phyloP scores from a whole-genome alignment of 306 rosid genomes.

The Luffa aegyptiaca region DNA sequence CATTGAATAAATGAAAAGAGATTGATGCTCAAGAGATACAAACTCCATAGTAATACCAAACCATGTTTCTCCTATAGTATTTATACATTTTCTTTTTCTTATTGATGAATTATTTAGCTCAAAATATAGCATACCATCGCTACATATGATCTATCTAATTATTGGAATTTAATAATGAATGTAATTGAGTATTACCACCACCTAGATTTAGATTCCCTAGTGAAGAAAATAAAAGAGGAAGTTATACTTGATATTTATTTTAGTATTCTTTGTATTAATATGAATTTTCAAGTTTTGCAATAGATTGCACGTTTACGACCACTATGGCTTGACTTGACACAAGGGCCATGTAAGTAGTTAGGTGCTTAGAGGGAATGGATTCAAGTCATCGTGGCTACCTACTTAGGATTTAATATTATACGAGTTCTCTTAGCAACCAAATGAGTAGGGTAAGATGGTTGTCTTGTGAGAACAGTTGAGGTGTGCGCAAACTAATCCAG shows the following conservation, averaged over 20 bases:
- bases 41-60: neutral
- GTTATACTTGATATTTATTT: neutral
- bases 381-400: too few relatives aligned
- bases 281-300: neutral
- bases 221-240: neutral
- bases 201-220: neutral
- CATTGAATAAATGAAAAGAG: too few relatives aligned
- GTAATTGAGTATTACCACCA: neutral
- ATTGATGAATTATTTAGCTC: neutral
- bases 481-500: too few relatives aligned
- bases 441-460: too few relatives aligned
- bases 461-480: too few relatives aligned
- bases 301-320: neutral
- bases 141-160: neutral
- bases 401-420: too few relatives aligned
- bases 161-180: neutral
- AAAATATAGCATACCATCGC: neutral
- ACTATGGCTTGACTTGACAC: too few relatives aligned
- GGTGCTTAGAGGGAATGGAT: too few relatives aligned
- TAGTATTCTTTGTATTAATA: neutral
- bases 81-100: neutral
- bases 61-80: neutral
- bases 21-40: too few relatives aligned
- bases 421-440: too few relatives aligned
- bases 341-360: too few relatives aligned